phyloP scores from a whole-genome alignment of 371 early-diverging fungal species.

The Choanephora cucurbitarum region DNA sequence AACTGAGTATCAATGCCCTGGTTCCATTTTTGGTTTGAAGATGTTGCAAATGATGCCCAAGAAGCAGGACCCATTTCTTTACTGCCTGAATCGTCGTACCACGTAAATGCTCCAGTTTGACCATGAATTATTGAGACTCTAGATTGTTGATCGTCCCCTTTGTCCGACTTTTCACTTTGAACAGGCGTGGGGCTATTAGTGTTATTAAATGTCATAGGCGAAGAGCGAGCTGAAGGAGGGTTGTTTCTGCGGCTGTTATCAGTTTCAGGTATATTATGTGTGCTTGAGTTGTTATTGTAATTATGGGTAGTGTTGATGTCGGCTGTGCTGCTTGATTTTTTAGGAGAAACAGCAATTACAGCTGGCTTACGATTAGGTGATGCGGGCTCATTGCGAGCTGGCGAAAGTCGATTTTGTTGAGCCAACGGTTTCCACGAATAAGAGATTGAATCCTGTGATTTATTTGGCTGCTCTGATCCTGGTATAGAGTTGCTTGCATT shows the following conservation, averaged over 20 bases:
- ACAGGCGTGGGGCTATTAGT: too few relatives aligned
- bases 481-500: too few relatives aligned
- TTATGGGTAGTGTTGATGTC: background rate
- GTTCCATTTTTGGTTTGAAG: slow-evolving; percentile 19
- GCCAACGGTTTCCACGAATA: too few relatives aligned
- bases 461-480: too few relatives aligned
- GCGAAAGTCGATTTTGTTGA: background rate
- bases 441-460: too few relatives aligned
- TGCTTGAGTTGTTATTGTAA: background rate
- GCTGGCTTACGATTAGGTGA: background rate
- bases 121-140: slow-evolving; percentile 1
- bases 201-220: background rate
- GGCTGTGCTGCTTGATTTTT: too few relatives aligned
- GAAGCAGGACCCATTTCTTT: slow-evolving; percentile 17
- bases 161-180: too few relatives aligned
- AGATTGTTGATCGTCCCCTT: background rate
- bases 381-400: background rate
- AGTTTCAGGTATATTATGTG: background rate
- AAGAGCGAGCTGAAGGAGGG: background rate
- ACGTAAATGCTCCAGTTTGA: slow-evolving; percentile 28
- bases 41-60: slow-evolving; percentile 27
- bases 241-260: background rate
- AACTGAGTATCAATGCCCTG: slow-evolving; percentile 21
- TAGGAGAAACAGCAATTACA: background rate
- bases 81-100: slow-evolving; percentile 9